These are phyloP conservation scores for Umbellularia californica DNA, from an alignment of 164 flowering plant genomes.

Conservation along the genomic window DNA sequence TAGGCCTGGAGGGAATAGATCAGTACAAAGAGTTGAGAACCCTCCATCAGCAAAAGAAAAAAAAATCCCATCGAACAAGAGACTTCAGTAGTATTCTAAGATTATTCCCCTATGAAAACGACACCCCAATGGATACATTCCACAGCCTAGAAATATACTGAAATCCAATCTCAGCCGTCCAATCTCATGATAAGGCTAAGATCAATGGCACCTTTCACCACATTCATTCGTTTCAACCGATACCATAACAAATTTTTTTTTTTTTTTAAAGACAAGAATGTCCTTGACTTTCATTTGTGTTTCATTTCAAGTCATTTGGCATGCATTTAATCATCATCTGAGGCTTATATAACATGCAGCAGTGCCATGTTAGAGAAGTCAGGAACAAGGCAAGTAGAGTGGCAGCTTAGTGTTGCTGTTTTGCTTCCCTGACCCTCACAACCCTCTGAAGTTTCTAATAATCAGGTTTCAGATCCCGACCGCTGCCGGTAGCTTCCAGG, in stretches of 20 bases:
- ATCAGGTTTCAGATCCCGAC: not conserved
- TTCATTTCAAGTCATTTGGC: slow-evolving; percentile 28
- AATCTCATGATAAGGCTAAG: slow-evolving; percentile 20
- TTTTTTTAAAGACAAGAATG: slow-evolving; percentile 9
- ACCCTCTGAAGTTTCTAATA: not conserved
- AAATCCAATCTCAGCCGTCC: slow-evolving; percentile 24
- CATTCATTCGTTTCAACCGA: slow-evolving; percentile 17
- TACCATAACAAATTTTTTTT: too few species aligned
- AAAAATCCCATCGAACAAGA: too few species aligned
- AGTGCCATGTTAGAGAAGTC: slow-evolving; percentile 5
- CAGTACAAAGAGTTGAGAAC: too few species aligned
- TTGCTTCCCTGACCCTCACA: slow-evolving; percentile 13
- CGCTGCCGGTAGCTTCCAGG: not conserved
- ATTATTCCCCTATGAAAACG: not conserved
- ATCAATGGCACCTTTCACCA: slow-evolving; percentile 10
- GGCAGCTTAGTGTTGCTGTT: slow-evolving; percentile 20
- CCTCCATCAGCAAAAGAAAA: too few species aligned
- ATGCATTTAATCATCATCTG: slow-evolving; percentile 23
- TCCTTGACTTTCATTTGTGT: slow-evolving; percentile 11
- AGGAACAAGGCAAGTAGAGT: slow-evolving; percentile 30
- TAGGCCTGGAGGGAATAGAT: too few species aligned
- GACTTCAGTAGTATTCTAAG: not conserved
- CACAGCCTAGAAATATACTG: not conserved
- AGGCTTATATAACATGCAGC: slow-evolving; percentile 29
- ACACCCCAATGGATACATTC: not conserved